These are phyloP conservation scores for Phoma sp. DNA, from an alignment of 2,329 filamentous ascomycete genomes.

Conservation along the genomic window DNA sequence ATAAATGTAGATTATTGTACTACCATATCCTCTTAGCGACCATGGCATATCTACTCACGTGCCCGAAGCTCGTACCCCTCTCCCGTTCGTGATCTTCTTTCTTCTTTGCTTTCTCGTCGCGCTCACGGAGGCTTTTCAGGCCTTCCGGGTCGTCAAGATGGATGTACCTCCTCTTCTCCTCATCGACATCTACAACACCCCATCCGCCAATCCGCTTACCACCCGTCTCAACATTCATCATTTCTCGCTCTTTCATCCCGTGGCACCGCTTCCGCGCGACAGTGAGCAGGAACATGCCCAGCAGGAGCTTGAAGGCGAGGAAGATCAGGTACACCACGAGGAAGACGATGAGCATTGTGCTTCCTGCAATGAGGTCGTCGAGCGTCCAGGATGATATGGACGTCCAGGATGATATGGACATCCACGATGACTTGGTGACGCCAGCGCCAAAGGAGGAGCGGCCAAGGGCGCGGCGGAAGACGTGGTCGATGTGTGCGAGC, in stretches of 20 bases:
- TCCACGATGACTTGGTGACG: conserved; percentile 43
- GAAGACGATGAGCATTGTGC: conserved; percentile 87
- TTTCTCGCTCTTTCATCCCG: conserved; percentile 77
- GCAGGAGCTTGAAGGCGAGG: conserved; percentile 78
- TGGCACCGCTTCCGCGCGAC: conserved; percentile 82
- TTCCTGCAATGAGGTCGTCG: conserved; percentile 76
- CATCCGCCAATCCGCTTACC: conserved; percentile 81
- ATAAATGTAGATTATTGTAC: no score
- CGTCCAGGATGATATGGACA: conserved; percentile 40
- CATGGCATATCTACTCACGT: conserved; percentile 87
- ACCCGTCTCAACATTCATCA: conserved; percentile 65
- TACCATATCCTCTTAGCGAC: conserved; percentile 96
- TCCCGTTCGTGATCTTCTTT: conserved; percentile 64
- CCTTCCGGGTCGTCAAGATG: conserved; percentile 85
- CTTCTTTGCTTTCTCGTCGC: conserved; percentile 68
- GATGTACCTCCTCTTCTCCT: conserved; percentile 85
- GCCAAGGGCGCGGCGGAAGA: conserved; percentile 79
- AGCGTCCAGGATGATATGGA: conserved; percentile 60
- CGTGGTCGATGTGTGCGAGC: conserved; percentile 77
- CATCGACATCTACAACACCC: conserved; percentile 85
- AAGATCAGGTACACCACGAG: conserved; percentile 85
- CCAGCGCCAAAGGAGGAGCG: conserved; percentile 68
- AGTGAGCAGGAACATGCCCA: conserved; percentile 86
- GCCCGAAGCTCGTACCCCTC: conserved; percentile 65
- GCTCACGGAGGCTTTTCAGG: conserved; percentile 64